Base-by-base conservation (phyloP, 768 basidiomycete genomes). In the Pleurotus salmoneostramineus region DNA sequence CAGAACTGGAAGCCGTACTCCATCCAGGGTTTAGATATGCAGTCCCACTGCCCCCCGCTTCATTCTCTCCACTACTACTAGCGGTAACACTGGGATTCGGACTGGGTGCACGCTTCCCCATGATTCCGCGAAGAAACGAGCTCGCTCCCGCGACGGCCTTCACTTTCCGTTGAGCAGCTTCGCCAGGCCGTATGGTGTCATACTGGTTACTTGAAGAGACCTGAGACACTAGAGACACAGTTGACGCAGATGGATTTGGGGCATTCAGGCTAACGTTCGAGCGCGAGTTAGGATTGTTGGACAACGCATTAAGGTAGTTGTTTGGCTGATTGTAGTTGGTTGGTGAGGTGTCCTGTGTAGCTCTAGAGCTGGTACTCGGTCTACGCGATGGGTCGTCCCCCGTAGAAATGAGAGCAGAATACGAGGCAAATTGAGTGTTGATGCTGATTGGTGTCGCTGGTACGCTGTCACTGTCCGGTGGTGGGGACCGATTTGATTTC, bases 361-460 rank as follows among this genome's bases (percentile, higher is more conserved):
- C 62, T 6, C 62, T 64, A 8, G 64, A 62, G 54, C 66, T 69
- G 34, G 72, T 71, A 59, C 68, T 70, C 8, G 69, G 71, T 60
- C 69, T 76, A 4, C 33, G 50, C 32, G 34, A 34, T 21, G 40
- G 21, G 21, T 27, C 11, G 43, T 55, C 52, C 21, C 52, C 52
- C 17, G 52, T 55, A n/a, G 52, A 55, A 10, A 55, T 55, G 36
- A 55, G 40, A 4, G 52, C 8, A 12, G 52, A 55, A 43, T 55
- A 55, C n/a, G 52, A 55, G 27, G 68, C 72, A 58, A 80, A 77
- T 56, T 72, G 52, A 5, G 52, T 76, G 63, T 81, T 77, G 56
- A 82, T 75, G 3, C 71, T 69, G 14, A 57, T 60, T 15, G 61
- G 59, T 50, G 63, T 61, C 44, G 56, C 61, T 2, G 72, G 65